Conservation (phyloP, 805 yeast species). For the Pichia cabralensis region DNA sequence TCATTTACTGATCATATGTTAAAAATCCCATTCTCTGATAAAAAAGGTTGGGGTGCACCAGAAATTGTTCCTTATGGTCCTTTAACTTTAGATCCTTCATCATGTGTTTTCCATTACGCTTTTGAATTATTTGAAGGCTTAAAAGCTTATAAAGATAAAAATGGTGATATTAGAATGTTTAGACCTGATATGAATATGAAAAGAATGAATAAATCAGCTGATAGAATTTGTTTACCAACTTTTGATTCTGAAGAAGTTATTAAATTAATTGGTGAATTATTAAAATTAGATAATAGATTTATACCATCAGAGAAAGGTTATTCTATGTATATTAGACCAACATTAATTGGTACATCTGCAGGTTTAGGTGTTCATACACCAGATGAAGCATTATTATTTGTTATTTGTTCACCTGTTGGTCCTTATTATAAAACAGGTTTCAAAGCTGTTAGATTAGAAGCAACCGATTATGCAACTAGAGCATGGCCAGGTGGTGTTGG, state of each 20-base stretch:
- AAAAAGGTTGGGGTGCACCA: slow-evolving; percentile 83
- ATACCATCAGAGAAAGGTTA: slow-evolving; percentile 84
- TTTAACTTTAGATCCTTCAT: slow-evolving; percentile 71
- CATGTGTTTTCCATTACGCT: slow-evolving; percentile 89
- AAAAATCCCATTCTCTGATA: slow-evolving; percentile 70
- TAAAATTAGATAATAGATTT: slow-evolving; percentile 63
- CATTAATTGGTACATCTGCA: slow-evolving; percentile 86
- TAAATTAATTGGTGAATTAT: slow-evolving; percentile 66
- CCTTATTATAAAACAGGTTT: slow-evolving; percentile 94
- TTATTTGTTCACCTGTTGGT: slow-evolving; percentile 93
- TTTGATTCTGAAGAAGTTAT: slow-evolving; percentile 73
- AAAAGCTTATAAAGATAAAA: slow-evolving; percentile 70
- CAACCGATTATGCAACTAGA: slow-evolving; percentile 91
- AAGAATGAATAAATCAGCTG: slow-evolving; percentile 84
- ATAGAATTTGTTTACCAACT: slow-evolving; percentile 79
- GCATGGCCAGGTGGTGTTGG: slow-evolving; percentile 99
- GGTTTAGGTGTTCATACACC: slow-evolving; percentile 85
- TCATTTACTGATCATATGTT: slow-evolving; percentile 85
- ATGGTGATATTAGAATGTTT: slow-evolving; percentile 69
- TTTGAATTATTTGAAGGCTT: slow-evolving; percentile 94
- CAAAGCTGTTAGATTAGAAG: slow-evolving; percentile 90
- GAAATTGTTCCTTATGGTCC: slow-evolving; percentile 78
- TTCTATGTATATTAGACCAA: slow-evolving; percentile 89
- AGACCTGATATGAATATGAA: slow-evolving; percentile 88
- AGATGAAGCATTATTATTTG: slow-evolving; percentile 67